These are phyloP conservation scores for Botrytis hyacinthi DNA, from an alignment of 2,329 filamentous ascomycete genomes.

Conservation along the genomic window DNA sequence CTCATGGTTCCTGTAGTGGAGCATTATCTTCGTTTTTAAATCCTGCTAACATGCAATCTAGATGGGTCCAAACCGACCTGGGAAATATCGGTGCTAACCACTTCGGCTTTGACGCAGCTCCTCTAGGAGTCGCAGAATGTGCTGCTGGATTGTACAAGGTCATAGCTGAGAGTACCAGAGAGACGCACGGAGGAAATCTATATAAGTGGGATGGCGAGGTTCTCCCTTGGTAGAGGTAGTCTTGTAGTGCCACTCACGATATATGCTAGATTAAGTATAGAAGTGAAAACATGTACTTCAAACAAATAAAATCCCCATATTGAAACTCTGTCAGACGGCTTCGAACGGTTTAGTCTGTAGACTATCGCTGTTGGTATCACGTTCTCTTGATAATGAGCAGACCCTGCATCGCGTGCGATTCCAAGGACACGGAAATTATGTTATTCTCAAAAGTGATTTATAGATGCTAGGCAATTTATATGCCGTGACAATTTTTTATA, in stretches of 20 bases:
- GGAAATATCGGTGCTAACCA: slow-evolving; percentile 25
- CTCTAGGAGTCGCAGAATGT: slow-evolving; percentile 7
- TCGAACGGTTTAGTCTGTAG: neutral
- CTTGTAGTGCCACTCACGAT: no score
- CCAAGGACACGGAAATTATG: neutral
- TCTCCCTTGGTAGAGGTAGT: neutral
- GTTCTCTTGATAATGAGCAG: neutral
- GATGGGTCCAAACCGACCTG: slow-evolving; percentile 38
- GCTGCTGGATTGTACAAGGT: neutral
- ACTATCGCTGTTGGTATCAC: neutral
- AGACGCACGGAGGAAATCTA: neutral
- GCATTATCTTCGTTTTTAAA: neutral
- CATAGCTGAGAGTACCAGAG: neutral
- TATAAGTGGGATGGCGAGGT: neutral
- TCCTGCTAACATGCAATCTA: neutral
- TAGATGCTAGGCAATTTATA: neutral
- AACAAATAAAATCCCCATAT: neutral
- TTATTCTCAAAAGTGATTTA: neutral
- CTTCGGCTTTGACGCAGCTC: slow-evolving; percentile 25
- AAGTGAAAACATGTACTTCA: neutral
- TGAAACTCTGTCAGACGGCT: neutral
- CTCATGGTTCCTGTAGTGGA: neutral
- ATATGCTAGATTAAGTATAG: neutral
- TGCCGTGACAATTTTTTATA: accelerated
- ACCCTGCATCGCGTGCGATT: neutral